These are phyloP conservation scores for Thraustochytrium striatum DNA, from an alignment of 352 stramenopile species.

Conservation along the genomic window DNA sequence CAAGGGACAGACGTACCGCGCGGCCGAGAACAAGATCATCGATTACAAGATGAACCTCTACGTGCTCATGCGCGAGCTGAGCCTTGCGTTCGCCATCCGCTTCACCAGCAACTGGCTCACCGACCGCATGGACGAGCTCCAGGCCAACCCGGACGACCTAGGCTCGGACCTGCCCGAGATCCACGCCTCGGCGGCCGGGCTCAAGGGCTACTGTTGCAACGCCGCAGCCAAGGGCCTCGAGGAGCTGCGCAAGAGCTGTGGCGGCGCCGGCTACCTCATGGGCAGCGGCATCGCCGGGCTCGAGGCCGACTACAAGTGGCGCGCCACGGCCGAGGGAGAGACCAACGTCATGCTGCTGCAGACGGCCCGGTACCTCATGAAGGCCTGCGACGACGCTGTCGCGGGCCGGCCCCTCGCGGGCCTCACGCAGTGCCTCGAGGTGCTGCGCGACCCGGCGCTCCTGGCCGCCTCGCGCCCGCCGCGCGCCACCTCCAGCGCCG, in stretches of 20 bases:
- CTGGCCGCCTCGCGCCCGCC: neutral
- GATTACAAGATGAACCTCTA: slow-evolving; percentile 56
- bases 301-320: slow-evolving; percentile 73
- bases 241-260: slow-evolving; percentile 71
- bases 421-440: slow-evolving; percentile 23
- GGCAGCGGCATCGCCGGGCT: slow-evolving; percentile 69
- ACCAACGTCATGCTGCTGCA: slow-evolving; percentile 53
- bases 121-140: slow-evolving; percentile 35
- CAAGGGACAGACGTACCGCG: neutral
- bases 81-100: slow-evolving; percentile 33
- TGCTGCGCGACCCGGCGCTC: neutral
- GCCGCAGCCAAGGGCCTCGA: slow-evolving; percentile 69
- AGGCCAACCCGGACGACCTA: slow-evolving; percentile 49
- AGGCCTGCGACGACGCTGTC: neutral
- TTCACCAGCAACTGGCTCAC: slow-evolving; percentile 49
- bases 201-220: slow-evolving; percentile 77
- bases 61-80: slow-evolving; percentile 39
- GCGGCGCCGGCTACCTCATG: slow-evolving; percentile 76
- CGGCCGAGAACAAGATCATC: slow-evolving; percentile 62
- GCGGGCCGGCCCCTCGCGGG: neutral
- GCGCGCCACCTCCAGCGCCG: neutral
- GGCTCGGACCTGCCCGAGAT: slow-evolving; percentile 64
- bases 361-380: slow-evolving; percentile 47
- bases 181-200: slow-evolving; percentile 74
- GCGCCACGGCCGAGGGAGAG: slow-evolving; percentile 75